Base-by-base conservation (phyloP, 2,329 filamentous ascomycete species). In the Epichloe scottii region DNA sequence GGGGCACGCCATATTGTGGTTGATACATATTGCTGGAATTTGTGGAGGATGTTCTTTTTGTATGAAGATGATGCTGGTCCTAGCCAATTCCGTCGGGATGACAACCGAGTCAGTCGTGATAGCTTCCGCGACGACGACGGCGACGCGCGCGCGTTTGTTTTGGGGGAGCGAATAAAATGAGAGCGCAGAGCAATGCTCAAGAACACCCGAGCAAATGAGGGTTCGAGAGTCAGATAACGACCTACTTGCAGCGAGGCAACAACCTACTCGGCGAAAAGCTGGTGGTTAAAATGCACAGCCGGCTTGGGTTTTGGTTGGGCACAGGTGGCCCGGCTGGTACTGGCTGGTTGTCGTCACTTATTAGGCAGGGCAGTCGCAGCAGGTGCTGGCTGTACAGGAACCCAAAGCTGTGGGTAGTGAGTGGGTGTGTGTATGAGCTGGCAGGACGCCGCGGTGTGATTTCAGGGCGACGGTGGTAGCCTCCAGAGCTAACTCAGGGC, bases 1-100 rank as follows among this genome's bases (percentile, higher is more conserved):
- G 79, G 55, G 85, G 75, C 52, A 90, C 85, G 53, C 81, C 84
- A 64, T 89, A 91, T 56, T 81, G 76, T 65, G 85, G 79, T 62
- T 87, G 81, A 68, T 95, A 96, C 71, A 83, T 88, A 77, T 84
- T 87, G 37, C 11, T 12, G 11, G 6, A 8, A 23, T 23, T 70
- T 85, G 84, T 47, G 73, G 72, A 33, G 39, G 34, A 21, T 51
- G 38, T 26, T 48, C 23, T 3, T 19, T 44, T 11, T 78, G 75
- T 47, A 35, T 35, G 21, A 21, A 17, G 44, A 48, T n/a, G 26
- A 47, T 44, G 37, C 26, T 23, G 38, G 23, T 33, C 12, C 34
- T 12, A 5, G 33, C 17, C 21, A 17, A 35, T 42, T 17, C 37
- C 23, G 23, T 15, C 23, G 37, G 26, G 21, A 49, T 21, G 26